Percentiles rank a stretch among this genome's conserved stretches.
Evolutionary conservation across 495 filamentous ascomycete genomes (phyloP).

Genomic region (Apiosordaria backusii): DNA sequence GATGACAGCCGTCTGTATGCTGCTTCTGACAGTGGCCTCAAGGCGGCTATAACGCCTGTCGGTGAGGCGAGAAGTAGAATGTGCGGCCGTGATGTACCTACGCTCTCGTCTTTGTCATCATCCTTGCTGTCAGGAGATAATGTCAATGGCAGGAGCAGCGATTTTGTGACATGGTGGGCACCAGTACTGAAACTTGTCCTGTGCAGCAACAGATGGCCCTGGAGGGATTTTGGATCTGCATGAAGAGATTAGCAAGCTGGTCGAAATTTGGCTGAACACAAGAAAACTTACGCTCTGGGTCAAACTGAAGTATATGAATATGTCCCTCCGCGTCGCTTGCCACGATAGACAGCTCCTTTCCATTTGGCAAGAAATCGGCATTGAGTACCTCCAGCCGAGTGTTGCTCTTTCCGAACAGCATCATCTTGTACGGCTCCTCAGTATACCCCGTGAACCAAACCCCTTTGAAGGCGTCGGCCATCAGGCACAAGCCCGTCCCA

Average conservation of each 20-base stretch:
- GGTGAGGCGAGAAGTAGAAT: slow-evolving; percentile 66
- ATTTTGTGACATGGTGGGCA: slow-evolving; percentile 67
- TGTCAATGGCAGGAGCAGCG: slow-evolving; percentile 68
- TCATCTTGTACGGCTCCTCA: slow-evolving; percentile 93
- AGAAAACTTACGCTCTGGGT: slow-evolving; percentile 68
- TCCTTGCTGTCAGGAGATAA: slow-evolving; percentile 27
- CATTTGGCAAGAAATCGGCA: slow-evolving; percentile 86
- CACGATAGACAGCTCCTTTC: slow-evolving; percentile 75
- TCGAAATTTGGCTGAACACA: background rate
- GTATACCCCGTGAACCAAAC: slow-evolving; percentile 93
- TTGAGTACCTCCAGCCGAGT: slow-evolving; percentile 71
- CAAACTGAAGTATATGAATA: slow-evolving; percentile 85
- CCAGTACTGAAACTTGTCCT: slow-evolving; percentile 78
- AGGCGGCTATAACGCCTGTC: slow-evolving; percentile 69
- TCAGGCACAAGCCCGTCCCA: slow-evolving; percentile 75
- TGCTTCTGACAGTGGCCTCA: slow-evolving; percentile 74
- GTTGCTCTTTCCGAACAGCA: slow-evolving; percentile 81
- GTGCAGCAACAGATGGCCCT: slow-evolving; percentile 81
- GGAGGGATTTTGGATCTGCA: slow-evolving; percentile 86
- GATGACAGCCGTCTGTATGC: slow-evolving; percentile 78
- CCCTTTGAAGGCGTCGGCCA: slow-evolving; percentile 88
- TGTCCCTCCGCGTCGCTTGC: slow-evolving; percentile 81
- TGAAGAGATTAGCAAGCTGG: slow-evolving; percentile 23
- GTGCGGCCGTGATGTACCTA: slow-evolving; percentile 45
- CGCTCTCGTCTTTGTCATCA: background rate